phyloP scores from a whole-genome alignment of 1,139 yeast species.

The Nakaseomyces kungkrabaensis region DNA sequence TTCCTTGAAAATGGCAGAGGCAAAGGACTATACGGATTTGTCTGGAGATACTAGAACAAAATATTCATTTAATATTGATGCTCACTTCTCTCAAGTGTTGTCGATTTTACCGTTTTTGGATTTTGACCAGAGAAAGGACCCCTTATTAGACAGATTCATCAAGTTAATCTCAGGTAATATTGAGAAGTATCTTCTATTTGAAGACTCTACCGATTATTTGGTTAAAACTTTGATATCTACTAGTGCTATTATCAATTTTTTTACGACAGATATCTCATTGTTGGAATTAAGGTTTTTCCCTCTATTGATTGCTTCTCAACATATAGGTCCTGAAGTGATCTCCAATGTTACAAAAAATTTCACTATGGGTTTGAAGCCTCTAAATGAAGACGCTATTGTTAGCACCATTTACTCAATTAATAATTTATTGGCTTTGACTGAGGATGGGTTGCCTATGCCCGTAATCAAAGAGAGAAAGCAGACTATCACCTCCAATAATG shows the following conservation, averaged over 20 bases:
- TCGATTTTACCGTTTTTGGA: slow-evolving; percentile 16
- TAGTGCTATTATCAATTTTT: slow-evolving; percentile 26
- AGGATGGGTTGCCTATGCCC: slow-evolving; percentile 31
- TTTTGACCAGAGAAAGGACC: slow-evolving; percentile 6
- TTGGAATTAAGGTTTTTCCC: slow-evolving; percentile 26
- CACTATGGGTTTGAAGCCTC: slow-evolving; percentile 36
- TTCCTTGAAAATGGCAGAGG: slow-evolving; percentile 10
- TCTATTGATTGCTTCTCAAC: slow-evolving; percentile 25
- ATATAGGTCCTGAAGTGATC: slow-evolving; percentile 18
- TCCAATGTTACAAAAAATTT: slow-evolving; percentile 33
- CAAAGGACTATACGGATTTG: slow-evolving; percentile 11
- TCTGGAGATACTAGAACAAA: slow-evolving; percentile 22
- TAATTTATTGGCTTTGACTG: slow-evolving; percentile 57
- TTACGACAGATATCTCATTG: slow-evolving; percentile 25
- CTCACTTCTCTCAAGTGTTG: slow-evolving; percentile 19
- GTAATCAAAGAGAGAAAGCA: slow-evolving; percentile 30
- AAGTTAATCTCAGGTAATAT: slow-evolving; percentile 13
- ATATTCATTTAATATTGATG: slow-evolving; percentile 17
- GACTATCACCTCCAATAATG: slow-evolving; percentile 21
- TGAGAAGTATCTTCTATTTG: slow-evolving; percentile 16
- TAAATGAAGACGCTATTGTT: slow-evolving; percentile 66
- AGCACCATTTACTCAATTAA: slow-evolving; percentile 81
- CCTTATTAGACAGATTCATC: slow-evolving; percentile 11
- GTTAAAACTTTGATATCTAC: slow-evolving; percentile 31
- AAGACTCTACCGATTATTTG: slow-evolving; percentile 27